These are phyloP conservation scores for Hamamelis virginiana DNA, from an alignment of 164 flowering plant genomes.

Conservation along the genomic window DNA sequence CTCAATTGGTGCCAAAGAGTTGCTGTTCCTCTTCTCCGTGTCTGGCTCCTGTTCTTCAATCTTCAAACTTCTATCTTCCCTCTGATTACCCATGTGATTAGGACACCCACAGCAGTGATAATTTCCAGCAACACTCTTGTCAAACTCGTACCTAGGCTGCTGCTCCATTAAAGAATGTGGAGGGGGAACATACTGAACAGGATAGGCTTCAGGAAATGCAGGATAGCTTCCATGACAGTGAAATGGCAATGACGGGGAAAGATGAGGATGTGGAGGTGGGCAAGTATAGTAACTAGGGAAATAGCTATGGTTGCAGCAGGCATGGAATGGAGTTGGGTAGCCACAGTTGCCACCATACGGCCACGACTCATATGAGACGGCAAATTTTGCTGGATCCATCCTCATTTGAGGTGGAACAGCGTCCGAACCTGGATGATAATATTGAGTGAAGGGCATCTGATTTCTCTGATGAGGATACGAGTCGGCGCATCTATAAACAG, in stretches of 20 bases:
- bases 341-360: conserved; percentile 26
- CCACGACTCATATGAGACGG: conserved; percentile 24
- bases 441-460: conserved; percentile 18
- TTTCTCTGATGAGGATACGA: conserved; percentile 24
- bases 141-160: conserved; percentile 49
- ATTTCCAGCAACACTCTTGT: conserved; percentile 22
- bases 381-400: conserved; percentile 14
- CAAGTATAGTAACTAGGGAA: conserved; percentile 25
- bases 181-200: conserved; percentile 35
- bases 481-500: conserved; percentile 30
- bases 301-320: conserved; percentile 36
- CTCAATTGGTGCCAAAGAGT: conserved; percentile 20
- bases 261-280: conserved; percentile 36
- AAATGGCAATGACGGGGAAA: conserved; percentile 21
- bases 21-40: conserved; percentile 10
- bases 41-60: conserved; percentile 56
- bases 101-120: conserved; percentile 57
- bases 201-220: conserved; percentile 21
- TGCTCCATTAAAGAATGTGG: conserved; percentile 34
- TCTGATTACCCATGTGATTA: conserved; percentile 29
- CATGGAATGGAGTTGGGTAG: conserved; percentile 32
- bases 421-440: conserved; percentile 24
- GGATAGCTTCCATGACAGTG: conserved; percentile 30
- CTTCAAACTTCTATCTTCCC: conserved; percentile 26
- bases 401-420: conserved; percentile 25